A percentile compares a stretch with the other conserved stretches of the same genome.
Conservation (phyloP, 2,329 filamentous ascomycete genomes). For the Moelleriella libera region DNA sequence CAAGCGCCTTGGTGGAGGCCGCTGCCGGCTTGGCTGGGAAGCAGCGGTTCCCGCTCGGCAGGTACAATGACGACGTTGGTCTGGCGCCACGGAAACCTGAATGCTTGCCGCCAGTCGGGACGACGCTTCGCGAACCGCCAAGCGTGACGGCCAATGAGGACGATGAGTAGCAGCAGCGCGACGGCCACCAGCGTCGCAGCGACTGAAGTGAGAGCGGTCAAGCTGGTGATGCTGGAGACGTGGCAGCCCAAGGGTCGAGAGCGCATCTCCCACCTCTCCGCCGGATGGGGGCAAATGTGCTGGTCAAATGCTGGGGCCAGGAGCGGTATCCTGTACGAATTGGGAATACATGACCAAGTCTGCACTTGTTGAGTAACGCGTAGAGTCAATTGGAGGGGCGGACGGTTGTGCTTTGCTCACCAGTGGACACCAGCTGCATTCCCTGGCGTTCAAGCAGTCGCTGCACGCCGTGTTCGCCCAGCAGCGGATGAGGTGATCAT, state of each 20-base stretch:
- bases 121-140: slow-evolving; percentile 2
- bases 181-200: slow-evolving; percentile 13
- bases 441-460: slow-evolving; percentile 25
- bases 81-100: neutral
- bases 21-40: neutral
- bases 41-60: neutral
- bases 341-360: slow-evolving; percentile 41
- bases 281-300: slow-evolving; percentile 36
- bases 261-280: slow-evolving; percentile 24
- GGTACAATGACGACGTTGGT: neutral
- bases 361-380: slow-evolving; percentile 1
- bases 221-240: slow-evolving; percentile 19
- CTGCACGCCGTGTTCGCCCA: slow-evolving; percentile 36
- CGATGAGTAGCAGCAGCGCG: slow-evolving; percentile 8
- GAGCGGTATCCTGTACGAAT: slow-evolving; percentile 26
- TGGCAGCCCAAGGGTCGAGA: slow-evolving; percentile 20
- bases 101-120: neutral
- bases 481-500: slow-evolving; percentile 31
- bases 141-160: slow-evolving; percentile 6
- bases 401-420: slow-evolving; percentile 16
- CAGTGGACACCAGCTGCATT: slow-evolving; percentile 40
- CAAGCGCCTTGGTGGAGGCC: neutral
- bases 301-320: slow-evolving; percentile 36
- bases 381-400: neutral
- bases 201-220: slow-evolving; percentile 14